Conservation (phyloP, 192 early-diverging fungal genomes). For the Coemansia sp. region DNA sequence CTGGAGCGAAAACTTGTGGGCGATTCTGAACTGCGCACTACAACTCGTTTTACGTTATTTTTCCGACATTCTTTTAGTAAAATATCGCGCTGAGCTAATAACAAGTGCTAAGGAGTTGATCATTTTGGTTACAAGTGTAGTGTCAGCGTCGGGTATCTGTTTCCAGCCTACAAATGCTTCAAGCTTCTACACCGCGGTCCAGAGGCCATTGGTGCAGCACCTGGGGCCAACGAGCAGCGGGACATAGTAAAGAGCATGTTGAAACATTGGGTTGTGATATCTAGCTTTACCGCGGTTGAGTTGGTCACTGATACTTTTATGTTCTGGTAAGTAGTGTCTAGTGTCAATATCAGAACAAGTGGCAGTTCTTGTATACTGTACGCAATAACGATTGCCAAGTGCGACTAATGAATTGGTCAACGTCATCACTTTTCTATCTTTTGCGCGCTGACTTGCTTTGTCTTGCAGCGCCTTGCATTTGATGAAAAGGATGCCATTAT, state of each 20-base stretch:
- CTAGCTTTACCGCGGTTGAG: conserved; percentile 50
- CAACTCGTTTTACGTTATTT: too few relatives aligned
- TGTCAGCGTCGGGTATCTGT: conserved; percentile 45
- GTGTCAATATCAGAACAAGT: neutral
- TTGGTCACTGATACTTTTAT: conserved; percentile 53
- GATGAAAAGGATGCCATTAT: neutral
- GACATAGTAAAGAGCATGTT: conserved; percentile 49
- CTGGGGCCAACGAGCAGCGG: conserved; percentile 14
- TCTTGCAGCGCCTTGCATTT: neutral
- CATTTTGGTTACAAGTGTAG: conserved; percentile 13
- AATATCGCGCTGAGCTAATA: neutral
- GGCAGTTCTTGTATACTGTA: neutral
- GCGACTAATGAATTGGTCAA: conserved; percentile 5
- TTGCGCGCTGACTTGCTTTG: neutral
- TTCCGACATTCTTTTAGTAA: neutral
- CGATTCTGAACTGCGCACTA: too few relatives aligned
- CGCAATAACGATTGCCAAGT: neutral
- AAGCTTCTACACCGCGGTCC: conserved; percentile 49
- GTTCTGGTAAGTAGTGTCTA: conserved; percentile 46
- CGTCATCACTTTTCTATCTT: neutral
- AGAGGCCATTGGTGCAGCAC: conserved; percentile 29
- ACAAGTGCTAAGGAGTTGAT: neutral
- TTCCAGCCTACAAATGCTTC: conserved; percentile 53
- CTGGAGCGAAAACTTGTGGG: neutral
- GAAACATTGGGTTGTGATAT: conserved; percentile 58